phyloP scores from a whole-genome alignment of 495 filamentous ascomycete genomes.

The Neurospora sp. region DNA sequence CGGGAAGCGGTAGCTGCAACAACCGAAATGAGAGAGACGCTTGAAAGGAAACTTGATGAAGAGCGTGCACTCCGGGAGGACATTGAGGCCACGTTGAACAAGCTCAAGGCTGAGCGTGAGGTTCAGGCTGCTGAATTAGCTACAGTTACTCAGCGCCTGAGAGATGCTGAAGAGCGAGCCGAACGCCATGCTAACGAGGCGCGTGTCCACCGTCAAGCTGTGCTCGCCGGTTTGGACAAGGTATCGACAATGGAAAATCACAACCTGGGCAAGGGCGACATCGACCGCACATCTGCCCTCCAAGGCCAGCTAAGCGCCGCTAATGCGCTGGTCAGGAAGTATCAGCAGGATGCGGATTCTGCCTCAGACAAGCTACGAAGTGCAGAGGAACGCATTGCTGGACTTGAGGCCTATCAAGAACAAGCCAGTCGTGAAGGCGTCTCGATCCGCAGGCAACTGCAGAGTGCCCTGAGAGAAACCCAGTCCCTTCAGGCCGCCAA shows the following conservation, averaged over 20 bases:
- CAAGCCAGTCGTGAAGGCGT: slow-evolving; percentile 90
- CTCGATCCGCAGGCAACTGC: slow-evolving; percentile 78
- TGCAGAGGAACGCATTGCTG: slow-evolving; percentile 92
- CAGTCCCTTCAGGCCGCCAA: slow-evolving; percentile 67
- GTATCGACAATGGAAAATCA: slow-evolving; percentile 43
- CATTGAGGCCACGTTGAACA: slow-evolving; percentile 68
- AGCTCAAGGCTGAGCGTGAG: slow-evolving; percentile 79
- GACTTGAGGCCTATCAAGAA: slow-evolving; percentile 92
- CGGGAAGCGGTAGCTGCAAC: slow-evolving; percentile 73
- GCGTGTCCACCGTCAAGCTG: slow-evolving; percentile 69
- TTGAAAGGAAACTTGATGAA: slow-evolving; percentile 79
- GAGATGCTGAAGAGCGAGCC: slow-evolving; percentile 84
- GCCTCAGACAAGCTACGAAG: slow-evolving; percentile 81
- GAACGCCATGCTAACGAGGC: slow-evolving; percentile 83
- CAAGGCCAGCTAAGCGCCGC: slow-evolving; percentile 72
- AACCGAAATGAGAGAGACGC: slow-evolving; percentile 56
- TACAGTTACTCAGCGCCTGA: slow-evolving; percentile 57
- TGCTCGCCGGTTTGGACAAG: slow-evolving; percentile 74
- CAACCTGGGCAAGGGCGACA: slow-evolving; percentile 44
- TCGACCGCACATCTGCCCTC: slow-evolving; percentile 67
- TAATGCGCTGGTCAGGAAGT: slow-evolving; percentile 70
- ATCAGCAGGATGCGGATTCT: slow-evolving; percentile 80
- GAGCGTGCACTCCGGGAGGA: slow-evolving; percentile 67
- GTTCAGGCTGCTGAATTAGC: slow-evolving; percentile 74
- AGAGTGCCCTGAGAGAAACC: slow-evolving; percentile 68